phyloP scores from a whole-genome alignment of 192 early-diverging fungal species.

The Backusella parvicylindrica region DNA sequence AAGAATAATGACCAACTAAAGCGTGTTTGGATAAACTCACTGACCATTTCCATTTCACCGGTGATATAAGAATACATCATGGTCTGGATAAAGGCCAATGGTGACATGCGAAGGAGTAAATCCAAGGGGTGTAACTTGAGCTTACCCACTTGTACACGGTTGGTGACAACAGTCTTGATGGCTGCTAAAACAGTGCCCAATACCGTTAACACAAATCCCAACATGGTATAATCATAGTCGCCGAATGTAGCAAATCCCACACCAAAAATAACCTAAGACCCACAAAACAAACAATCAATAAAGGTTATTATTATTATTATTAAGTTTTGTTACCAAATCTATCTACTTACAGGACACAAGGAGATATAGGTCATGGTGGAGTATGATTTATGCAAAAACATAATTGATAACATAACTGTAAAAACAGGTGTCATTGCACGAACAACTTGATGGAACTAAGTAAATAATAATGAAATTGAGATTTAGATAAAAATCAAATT shows the following conservation, averaged over 20 bases:
- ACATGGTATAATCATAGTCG: conserved; percentile 67
- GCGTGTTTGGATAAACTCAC: conserved; percentile 8
- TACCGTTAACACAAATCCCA: conserved; percentile 75
- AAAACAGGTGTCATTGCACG: conserved; percentile 63
- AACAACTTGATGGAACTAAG: conserved; percentile 64
- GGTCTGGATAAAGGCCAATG: conserved; percentile 39
- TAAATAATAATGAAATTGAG: background rate
- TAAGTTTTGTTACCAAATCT: background rate
- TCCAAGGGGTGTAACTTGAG: conserved; percentile 79
- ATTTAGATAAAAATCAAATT: background rate
- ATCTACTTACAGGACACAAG: conserved; percentile 45
- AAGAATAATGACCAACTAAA: conserved; percentile 11
- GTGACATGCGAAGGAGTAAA: conserved; percentile 73
- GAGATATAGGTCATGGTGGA: conserved; percentile 38
- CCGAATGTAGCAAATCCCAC: conserved; percentile 80
- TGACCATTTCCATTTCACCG: conserved; percentile 44
- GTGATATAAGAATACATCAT: conserved; percentile 38
- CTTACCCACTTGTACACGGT: conserved; percentile 70
- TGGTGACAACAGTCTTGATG: conserved; percentile 81
- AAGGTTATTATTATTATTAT: background rate
- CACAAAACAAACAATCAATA: conserved; percentile 10
- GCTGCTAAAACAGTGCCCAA: conserved; percentile 75
- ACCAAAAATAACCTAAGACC: conserved; percentile 59
- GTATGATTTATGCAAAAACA: conserved; percentile 34
- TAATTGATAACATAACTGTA: conserved; percentile 44